Base-by-base conservation (phyloP, 257 asterid species). In the Rehmannia glutinosa region DNA sequence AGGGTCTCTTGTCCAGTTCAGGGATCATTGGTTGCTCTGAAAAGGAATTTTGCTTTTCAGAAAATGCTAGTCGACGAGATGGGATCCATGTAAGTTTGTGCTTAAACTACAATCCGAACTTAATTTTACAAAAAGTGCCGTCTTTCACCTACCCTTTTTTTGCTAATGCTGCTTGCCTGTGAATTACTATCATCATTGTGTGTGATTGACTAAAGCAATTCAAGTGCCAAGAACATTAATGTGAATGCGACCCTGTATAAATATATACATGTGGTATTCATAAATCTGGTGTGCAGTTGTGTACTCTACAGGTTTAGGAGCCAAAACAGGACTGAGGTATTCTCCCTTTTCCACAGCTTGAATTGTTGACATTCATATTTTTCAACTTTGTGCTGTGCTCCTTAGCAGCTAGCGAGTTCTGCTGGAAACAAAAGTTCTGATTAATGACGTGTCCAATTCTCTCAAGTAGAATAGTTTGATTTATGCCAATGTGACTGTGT, bases 71-170 rank as follows among this genome's bases (percentile, higher is more conserved):
- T 36, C 45, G 3, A 4, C 72, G 13, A 41, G 76, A 72, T 68
- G 56, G 45, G 25, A 32, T 57, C 64, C 75, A 53, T 62, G 84
- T 80, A 68, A 66, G 83, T 72, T 9, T 75, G 39, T 59, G 41
- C 49, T 68, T 69, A 49, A 53, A 64, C 60, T 65, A 10, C 68
- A 32, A 10, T 1, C 36, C 6, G 1, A 51, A 20, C 24, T 61
- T 39, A 38, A 2, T 56, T 30, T 67, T 23, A 67, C 51, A n/a
- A n/a, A 68, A 61, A 38, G 16, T 32, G 16, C 65, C 19, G 27
- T 21, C 25, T 32, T 47, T 41, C 27, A 28, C 24, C 23, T 69
- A n/a, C n/a, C 2, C 6, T 45, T 16, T 41, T 47, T 39, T 45
- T 39, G 54, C 52, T 8, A 24, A 38, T 39, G 64, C 58, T 65